Conservation (phyloP, 345 rosid genomes). For the Eucalyptus sp. region DNA sequence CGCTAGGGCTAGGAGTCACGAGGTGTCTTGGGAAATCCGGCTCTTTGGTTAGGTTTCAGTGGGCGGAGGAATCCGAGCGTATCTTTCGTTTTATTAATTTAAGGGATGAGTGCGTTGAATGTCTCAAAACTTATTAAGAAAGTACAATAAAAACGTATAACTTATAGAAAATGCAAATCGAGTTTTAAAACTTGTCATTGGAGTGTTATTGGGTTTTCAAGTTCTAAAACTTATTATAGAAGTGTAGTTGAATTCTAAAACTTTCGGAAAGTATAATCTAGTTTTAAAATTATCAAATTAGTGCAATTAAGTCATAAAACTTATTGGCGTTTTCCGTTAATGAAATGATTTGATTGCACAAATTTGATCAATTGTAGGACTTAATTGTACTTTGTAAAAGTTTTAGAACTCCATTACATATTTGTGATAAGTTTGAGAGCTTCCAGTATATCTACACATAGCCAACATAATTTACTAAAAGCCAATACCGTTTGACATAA, state of each 20-base stretch:
- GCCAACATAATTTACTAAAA: fast-evolving
- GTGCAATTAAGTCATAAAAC: too few species aligned
- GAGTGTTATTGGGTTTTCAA: background rate
- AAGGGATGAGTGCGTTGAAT: background rate
- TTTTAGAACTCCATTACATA: fast-evolving
- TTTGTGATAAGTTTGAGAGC: fast-evolving
- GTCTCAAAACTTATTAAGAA: background rate
- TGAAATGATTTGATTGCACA: too few species aligned
- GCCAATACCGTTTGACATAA: too few species aligned
- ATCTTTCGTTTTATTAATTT: background rate
- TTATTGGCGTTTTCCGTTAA: fast-evolving
- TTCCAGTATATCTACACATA: background rate
- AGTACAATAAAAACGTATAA: background rate
- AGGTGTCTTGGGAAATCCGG: background rate
- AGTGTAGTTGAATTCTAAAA: fast-evolving
- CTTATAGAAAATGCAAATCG: too few species aligned
- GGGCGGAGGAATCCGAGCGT: background rate
- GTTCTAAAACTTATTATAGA: too few species aligned
- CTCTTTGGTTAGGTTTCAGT: background rate
- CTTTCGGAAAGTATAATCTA: fast-evolving
- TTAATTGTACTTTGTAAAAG: fast-evolving
- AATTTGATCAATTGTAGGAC: fast-evolving
- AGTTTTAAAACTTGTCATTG: background rate
- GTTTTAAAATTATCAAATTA: too few species aligned
- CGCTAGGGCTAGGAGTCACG: background rate